Percentiles rank a stretch among this genome's conserved stretches.
phyloP scores from a whole-genome alignment of 495 filamentous ascomycete genomes.

The Aspergillus conjunctus region DNA sequence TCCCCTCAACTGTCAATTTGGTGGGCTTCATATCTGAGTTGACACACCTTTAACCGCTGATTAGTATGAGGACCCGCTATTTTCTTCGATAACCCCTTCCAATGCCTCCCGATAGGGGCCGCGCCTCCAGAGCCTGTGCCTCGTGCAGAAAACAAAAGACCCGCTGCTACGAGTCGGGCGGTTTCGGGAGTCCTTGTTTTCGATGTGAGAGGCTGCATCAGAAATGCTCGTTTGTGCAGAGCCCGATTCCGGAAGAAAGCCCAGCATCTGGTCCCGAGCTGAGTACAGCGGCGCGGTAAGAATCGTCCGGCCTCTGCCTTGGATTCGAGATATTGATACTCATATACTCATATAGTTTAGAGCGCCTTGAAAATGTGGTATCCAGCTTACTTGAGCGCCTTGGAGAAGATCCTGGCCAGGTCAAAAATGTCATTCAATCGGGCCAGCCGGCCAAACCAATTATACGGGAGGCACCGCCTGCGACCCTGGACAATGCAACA shows the following conservation, averaged over 20 bases:
- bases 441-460: slow-evolving; percentile 10
- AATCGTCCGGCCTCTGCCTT: not conserved
- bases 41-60: not conserved
- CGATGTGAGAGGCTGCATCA: slow-evolving; percentile 43
- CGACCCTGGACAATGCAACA: slow-evolving; percentile 13
- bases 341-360: slow-evolving; percentile 26
- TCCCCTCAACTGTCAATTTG: too few species aligned
- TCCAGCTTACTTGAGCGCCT: slow-evolving; percentile 37
- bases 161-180: slow-evolving; percentile 43
- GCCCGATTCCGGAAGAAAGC: slow-evolving; percentile 6
- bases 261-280: slow-evolving; percentile 14
- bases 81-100: not conserved
- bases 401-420: slow-evolving; percentile 24
- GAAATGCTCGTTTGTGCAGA: slow-evolving; percentile 35
- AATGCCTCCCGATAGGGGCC: slow-evolving; percentile 48
- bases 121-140: slow-evolving; percentile 47
- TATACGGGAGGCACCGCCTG: slow-evolving; percentile 8
- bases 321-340: not conserved
- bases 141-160: slow-evolving; percentile 50
- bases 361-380: slow-evolving; percentile 39
- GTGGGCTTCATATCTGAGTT: not conserved
- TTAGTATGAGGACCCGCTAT: not conserved
- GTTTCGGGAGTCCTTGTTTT: slow-evolving; percentile 35
- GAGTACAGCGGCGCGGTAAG: slow-evolving; percentile 9
- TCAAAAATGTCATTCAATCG: slow-evolving; percentile 6